These are phyloP conservation scores for Biscutella laevigata DNA, from an alignment of 441 rosid genomes.

Conservation along the genomic window DNA sequence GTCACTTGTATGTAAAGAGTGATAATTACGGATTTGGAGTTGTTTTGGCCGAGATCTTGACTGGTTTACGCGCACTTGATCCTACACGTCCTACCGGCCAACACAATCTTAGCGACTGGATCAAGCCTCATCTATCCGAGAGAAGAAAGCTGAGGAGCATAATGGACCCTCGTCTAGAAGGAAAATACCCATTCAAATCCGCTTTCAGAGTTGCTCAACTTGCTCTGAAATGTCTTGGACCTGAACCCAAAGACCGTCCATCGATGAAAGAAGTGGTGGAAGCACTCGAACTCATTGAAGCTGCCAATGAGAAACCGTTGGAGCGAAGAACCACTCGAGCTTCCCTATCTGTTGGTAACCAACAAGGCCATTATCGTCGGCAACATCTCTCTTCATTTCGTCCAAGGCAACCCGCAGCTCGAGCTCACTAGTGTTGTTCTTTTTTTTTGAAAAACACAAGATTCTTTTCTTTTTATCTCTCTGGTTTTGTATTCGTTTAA, in stretches of 20 bases:
- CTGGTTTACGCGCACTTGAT: conserved; percentile 64
- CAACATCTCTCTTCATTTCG: conserved; percentile 51
- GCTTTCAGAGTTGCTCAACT: conserved; percentile 57
- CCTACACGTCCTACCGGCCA: conserved; percentile 41
- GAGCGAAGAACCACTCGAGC: conserved; percentile 38
- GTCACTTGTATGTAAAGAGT: conserved; percentile 79
- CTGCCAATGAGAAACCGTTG: conserved; percentile 34
- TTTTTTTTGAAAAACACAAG: conserved; percentile 4
- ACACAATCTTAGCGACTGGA: conserved; percentile 59
- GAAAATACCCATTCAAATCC: conserved; percentile 53
- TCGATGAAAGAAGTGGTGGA: conserved; percentile 67
- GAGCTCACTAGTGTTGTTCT: conserved; percentile 20
- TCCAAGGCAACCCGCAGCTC: conserved; percentile 29
- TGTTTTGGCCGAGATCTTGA: conserved; percentile 67
- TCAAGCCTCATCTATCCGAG: conserved; percentile 48
- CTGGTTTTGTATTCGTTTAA: conserved; percentile 12
- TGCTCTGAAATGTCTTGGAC: conserved; percentile 48
- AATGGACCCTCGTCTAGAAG: conserved; percentile 64
- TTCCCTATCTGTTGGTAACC: conserved; percentile 17
- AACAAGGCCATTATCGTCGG: conserved; percentile 31
- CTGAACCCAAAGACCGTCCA: conserved; percentile 62
- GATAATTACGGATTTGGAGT: conserved; percentile 82
- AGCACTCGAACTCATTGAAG: conserved; percentile 43
- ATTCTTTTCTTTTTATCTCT: neutral
- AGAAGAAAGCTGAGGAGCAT: conserved; percentile 48